Percentiles rank a stretch among this genome's conserved stretches.
Evolutionary conservation across 177 flowering plant genomes (phyloP).

Genomic region (Telopea speciosissima): DNA sequence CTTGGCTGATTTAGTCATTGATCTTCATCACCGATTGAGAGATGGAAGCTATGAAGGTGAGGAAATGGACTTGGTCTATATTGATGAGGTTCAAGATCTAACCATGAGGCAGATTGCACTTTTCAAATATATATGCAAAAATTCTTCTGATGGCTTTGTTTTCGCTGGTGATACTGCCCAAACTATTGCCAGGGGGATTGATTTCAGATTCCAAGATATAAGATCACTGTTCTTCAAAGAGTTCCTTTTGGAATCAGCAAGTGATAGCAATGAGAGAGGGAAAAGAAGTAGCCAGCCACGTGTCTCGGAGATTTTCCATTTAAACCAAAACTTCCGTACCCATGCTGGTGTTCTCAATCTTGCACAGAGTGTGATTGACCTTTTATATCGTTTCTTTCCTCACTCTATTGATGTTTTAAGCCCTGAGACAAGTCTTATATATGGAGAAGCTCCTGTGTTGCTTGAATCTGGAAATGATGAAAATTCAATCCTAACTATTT

Average conservation of each 20-base stretch:
- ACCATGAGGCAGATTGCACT: slow-evolving; percentile 75
- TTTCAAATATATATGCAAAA: slow-evolving; percentile 59
- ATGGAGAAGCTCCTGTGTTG: slow-evolving; percentile 66
- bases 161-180: slow-evolving; percentile 87
- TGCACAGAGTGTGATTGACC: slow-evolving; percentile 60
- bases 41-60: slow-evolving; percentile 35
- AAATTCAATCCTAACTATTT: slow-evolving; percentile 43
- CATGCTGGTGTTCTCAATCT: slow-evolving; percentile 69
- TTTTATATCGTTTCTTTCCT: slow-evolving; percentile 58
- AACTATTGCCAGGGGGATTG: slow-evolving; percentile 79
- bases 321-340: slow-evolving; percentile 71
- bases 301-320: slow-evolving; percentile 39
- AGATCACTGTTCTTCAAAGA: slow-evolving; percentile 54
- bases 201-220: slow-evolving; percentile 74
- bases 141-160: slow-evolving; percentile 67
- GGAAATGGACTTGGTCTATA: slow-evolving; percentile 60
- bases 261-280: slow-evolving; percentile 12
- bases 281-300: slow-evolving; percentile 31
- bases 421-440: slow-evolving; percentile 64
- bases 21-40: slow-evolving; percentile 51
- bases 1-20: slow-evolving; percentile 64
- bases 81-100: slow-evolving; percentile 87
- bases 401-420: slow-evolving; percentile 44
- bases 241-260: slow-evolving; percentile 33
- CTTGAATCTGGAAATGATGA: slow-evolving; percentile 47